Conservation (phyloP, 768 basidiomycete species). For the Suillus plorans region DNA sequence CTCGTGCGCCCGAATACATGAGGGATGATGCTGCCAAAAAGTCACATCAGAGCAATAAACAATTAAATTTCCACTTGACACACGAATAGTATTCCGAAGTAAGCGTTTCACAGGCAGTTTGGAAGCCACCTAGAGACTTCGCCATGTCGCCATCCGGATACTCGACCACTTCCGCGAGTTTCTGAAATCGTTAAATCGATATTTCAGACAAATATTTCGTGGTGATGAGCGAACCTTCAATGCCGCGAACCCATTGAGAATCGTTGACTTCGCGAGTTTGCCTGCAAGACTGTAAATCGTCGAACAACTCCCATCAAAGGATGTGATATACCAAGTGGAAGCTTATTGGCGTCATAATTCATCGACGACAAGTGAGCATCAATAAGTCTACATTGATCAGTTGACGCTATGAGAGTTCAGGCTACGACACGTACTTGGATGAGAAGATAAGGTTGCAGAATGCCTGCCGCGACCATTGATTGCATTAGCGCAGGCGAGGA, state of each 20-base stretch:
- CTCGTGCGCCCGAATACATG: conserved; percentile 56
- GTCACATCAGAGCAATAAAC: neutral
- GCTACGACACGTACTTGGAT: conserved; percentile 34
- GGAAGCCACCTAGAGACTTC: conserved; percentile 35
- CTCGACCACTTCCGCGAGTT: conserved; percentile 52
- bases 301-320: neutral
- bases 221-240: conserved; percentile 41
- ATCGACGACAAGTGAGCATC: conserved; percentile 56
- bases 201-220: neutral
- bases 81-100: conserved; percentile 59
- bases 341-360: conserved; percentile 67
- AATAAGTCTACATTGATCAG: conserved; percentile 39
- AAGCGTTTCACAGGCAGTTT: conserved; percentile 44
- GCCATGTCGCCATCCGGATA: conserved; percentile 42
- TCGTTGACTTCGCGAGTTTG: conserved; percentile 60
- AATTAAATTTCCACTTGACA: conserved; percentile 15
- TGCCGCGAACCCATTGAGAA: conserved; percentile 57
- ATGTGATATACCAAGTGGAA: conserved; percentile 49
- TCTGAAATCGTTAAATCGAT: conserved; percentile 23
- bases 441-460: conserved; percentile 55
- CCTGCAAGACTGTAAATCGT: conserved; percentile 31
- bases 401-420: neutral
- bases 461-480: conserved; percentile 24
- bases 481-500: conserved; percentile 1
- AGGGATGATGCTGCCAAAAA: conserved; percentile 49